Base-by-base conservation (phyloP, 2,329 filamentous ascomycete genomes). In the Verticillium isaacii region DNA sequence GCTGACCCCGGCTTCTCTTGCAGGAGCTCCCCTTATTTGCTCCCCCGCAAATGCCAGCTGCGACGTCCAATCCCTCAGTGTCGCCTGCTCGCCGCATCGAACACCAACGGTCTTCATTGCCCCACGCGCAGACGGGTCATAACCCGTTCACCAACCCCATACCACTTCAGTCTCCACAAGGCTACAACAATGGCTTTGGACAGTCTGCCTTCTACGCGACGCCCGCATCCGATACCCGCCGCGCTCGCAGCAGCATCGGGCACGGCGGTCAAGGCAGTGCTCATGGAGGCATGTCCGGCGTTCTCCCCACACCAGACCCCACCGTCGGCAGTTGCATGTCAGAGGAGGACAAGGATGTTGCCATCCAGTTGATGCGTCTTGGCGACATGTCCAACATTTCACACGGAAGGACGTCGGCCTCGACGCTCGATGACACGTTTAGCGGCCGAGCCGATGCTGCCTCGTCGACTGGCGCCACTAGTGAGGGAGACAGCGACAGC, bases 251-350 rank as follows among this genome's bases (percentile, higher is more conserved):
- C 61, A 87, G 86, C 70, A 81, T 85, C 64, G 82, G 81, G 62
- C 62, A 70, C 14, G 67, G 64, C 39, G 58, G 56, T 36, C 65
- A 66, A 58, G 56, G 61, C 58, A 62, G 45, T 50, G 45, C 45
- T 50, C 45, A 50, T 50, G 45, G n/a, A 4, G 45, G 69, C 64
- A 71, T 76, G 72, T 45, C 73, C 12, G 87, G 88, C 60, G 85
- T 96, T 68, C 81, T 97, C 66, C 93, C 93, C 23, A 99, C 95
- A 2, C 95, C 95, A 32, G 95, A 98, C 70, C 94, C 94, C n/a
- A 99, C 95, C 14, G 91, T 98, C 68, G 92, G 92, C 60, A 98
- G 94, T 77, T 96, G 92, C 75, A 94, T 99, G 75, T 98, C 94
- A 15, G 95, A 99, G 73, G 95, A 99, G 76, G 86, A 89, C 68